A percentile compares a stretch with the other conserved stretches of the same genome.
Conservation (phyloP, 2,329 filamentous ascomycete species). For the Diaporthe velutina region DNA sequence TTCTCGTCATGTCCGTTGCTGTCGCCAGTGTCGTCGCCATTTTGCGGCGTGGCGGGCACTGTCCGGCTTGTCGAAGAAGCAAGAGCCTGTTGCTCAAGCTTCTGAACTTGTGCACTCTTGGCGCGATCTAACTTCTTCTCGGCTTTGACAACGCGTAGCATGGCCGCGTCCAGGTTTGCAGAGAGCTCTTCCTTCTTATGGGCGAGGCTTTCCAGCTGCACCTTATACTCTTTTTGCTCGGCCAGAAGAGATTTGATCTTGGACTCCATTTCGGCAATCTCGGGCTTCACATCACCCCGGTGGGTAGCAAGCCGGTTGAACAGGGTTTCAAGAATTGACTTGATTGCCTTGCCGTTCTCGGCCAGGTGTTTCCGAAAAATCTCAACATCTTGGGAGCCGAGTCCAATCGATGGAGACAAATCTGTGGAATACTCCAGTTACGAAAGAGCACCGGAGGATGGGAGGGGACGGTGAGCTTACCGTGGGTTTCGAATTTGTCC, state of each 20-base stretch:
- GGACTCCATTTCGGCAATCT: conserved; percentile 79
- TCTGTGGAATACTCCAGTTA: conserved; percentile 56
- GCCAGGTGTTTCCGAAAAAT: conserved; percentile 88
- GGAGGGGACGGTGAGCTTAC: conserved; percentile 47
- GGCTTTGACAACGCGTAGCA: conserved; percentile 91
- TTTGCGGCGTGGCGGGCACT: conserved; percentile 61
- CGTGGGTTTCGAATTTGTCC: conserved; percentile 57
- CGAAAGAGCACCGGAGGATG: conserved; percentile 39
- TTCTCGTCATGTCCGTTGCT: conserved; percentile 72
- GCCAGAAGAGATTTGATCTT: conserved; percentile 83
- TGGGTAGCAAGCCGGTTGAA: conserved; percentile 68
- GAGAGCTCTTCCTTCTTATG: conserved; percentile 87
- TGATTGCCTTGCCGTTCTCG: conserved; percentile 81
- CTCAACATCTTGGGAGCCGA: conserved; percentile 72
- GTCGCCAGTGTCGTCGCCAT: conserved; percentile 65
- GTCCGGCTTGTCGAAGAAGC: conserved; percentile 70
- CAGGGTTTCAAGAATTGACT: conserved; percentile 78
- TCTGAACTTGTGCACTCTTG: conserved; percentile 90
- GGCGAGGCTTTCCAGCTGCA: conserved; percentile 80
- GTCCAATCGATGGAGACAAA: conserved; percentile 67
- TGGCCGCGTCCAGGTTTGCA: conserved; percentile 88
- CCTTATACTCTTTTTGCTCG: conserved; percentile 83
- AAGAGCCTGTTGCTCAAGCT: conserved; percentile 90
- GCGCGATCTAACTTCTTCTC: conserved; percentile 94
- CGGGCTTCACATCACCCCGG: conserved; percentile 71